phyloP scores from a whole-genome alignment of 2,329 filamentous ascomycete genomes.

The Penicillium sp. region DNA sequence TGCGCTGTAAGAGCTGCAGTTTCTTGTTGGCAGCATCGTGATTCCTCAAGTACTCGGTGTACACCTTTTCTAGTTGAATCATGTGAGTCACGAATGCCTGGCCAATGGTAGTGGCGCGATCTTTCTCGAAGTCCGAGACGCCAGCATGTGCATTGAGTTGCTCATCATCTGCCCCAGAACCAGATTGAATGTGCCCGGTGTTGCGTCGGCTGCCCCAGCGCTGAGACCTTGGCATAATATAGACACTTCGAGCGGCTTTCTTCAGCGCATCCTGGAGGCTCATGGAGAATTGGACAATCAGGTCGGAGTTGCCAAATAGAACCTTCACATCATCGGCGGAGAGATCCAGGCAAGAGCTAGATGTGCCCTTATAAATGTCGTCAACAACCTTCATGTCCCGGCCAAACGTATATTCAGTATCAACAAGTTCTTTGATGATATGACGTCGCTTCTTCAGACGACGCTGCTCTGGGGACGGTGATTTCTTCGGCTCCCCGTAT shows the following conservation, averaged over 20 bases:
- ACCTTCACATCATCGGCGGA: conserved; percentile 79
- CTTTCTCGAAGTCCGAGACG: conserved; percentile 51
- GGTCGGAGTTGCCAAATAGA: conserved; percentile 88
- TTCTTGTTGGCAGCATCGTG: conserved; percentile 61
- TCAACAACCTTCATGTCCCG: conserved; percentile 96
- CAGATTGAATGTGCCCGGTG: conserved; percentile 38
- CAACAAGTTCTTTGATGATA: conserved; percentile 84
- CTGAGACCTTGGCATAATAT: conserved; percentile 59
- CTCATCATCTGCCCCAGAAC: conserved; percentile 29
- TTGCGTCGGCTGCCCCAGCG: conserved; percentile 52
- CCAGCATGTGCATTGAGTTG: conserved; percentile 27
- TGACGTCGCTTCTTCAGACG: conserved; percentile 76
- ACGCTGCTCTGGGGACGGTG: conserved; percentile 39
- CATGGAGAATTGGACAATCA: conserved; percentile 82
- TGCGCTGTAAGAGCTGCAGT: conserved; percentile 46
- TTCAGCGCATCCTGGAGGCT: conserved; percentile 75
- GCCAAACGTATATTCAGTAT: conserved; percentile 87
- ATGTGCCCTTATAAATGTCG: conserved; percentile 95
- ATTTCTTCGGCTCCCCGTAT: conserved; percentile 19
- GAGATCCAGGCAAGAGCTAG: conserved; percentile 72
- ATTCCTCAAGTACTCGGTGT: conserved; percentile 61
- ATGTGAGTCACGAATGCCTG: conserved; percentile 55
- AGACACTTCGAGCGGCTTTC: conserved; percentile 71
- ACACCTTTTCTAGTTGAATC: conserved; percentile 59
- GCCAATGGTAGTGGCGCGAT: conserved; percentile 56